phyloP scores from a whole-genome alignment of 441 rosid species.

The Brassica balearica region DNA sequence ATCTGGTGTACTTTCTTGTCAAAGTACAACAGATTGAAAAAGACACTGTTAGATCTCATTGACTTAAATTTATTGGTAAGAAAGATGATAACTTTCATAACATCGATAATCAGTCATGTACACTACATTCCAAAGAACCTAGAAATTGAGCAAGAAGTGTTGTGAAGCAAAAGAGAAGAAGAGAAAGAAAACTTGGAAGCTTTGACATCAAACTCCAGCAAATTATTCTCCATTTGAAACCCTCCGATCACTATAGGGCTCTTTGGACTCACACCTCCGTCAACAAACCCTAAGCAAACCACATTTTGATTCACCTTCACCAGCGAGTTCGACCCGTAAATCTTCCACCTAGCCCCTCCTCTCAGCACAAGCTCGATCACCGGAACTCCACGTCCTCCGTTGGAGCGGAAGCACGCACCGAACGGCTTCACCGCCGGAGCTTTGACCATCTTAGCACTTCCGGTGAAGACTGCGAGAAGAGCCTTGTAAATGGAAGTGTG shows the following conservation, averaged over 20 bases:
- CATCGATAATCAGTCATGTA: not conserved
- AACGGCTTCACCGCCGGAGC: slow-evolving; percentile 47
- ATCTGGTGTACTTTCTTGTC: not conserved
- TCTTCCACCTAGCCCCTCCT: slow-evolving; percentile 50
- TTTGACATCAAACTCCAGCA: slow-evolving; percentile 62
- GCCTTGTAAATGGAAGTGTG: slow-evolving; percentile 48
- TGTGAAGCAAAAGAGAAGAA: slow-evolving; percentile 48
- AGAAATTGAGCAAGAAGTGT: slow-evolving; percentile 46
- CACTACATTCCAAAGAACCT: slow-evolving; percentile 3
- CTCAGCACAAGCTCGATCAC: slow-evolving; percentile 51
- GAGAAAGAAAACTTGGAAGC: slow-evolving; percentile 55
- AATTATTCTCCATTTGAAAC: slow-evolving; percentile 63
- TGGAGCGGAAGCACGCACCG: slow-evolving; percentile 50
- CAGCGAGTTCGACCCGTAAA: slow-evolving; percentile 60
- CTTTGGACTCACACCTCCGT: slow-evolving; percentile 52
- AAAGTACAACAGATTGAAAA: not conserved
- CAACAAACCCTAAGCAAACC: slow-evolving; percentile 59
- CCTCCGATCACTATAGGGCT: slow-evolving; percentile 60
- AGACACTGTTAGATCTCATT: not conserved
- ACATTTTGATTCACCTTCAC: slow-evolving; percentile 47
- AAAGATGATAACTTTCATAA: not conserved
- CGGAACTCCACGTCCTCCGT: slow-evolving; percentile 43
- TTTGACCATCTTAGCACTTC: slow-evolving; percentile 11
- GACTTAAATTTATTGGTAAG: not conserved
- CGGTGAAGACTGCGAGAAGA: slow-evolving; percentile 2